A percentile compares a stretch with the other conserved stretches of the same genome.
These are phyloP conservation scores for Jamesozyma spencerorum DNA, from an alignment of 805 yeast species.

Conservation along the genomic window DNA sequence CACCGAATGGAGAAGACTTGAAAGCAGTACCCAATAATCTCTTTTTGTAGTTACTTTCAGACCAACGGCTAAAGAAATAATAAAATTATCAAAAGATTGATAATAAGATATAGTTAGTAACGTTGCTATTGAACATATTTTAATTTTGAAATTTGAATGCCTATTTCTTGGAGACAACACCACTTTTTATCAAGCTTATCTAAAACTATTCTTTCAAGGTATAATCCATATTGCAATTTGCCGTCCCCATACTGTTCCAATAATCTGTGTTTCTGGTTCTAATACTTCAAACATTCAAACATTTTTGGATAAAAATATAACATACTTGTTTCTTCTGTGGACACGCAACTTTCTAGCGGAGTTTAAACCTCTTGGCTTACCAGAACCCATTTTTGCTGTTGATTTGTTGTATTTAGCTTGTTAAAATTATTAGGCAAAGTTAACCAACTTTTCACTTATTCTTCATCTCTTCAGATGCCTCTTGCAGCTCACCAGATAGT, in stretches of 20 bases:
- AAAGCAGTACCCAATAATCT: conserved; percentile 99
- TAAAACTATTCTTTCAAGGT: too few relatives aligned
- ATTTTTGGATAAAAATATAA: conserved; percentile 10
- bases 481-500: too few relatives aligned
- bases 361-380: conserved; percentile 99
- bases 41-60: conserved; percentile 95
- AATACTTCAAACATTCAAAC: neutral
- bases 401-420: conserved; percentile 10
- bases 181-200: too few relatives aligned
- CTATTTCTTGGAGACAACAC: too few relatives aligned
- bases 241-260: too few relatives aligned
- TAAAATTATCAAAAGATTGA: conserved; percentile 1
- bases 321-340: conserved; percentile 95
- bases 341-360: conserved; percentile 99
- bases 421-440: too few relatives aligned
- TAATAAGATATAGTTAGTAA: conserved; percentile 10
- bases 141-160: too few relatives aligned
- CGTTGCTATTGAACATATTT: too few relatives aligned
- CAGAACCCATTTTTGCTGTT: conserved; percentile 82
- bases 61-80: conserved; percentile 72
- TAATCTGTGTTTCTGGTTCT: too few relatives aligned
- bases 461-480: too few relatives aligned
- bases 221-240: too few relatives aligned
- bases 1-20: conserved; percentile 99
- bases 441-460: too few relatives aligned